Evolutionary conservation across 1,284 basidiomycete genomes (phyloP).

Genomic region (Puccinia polysora): DNA sequence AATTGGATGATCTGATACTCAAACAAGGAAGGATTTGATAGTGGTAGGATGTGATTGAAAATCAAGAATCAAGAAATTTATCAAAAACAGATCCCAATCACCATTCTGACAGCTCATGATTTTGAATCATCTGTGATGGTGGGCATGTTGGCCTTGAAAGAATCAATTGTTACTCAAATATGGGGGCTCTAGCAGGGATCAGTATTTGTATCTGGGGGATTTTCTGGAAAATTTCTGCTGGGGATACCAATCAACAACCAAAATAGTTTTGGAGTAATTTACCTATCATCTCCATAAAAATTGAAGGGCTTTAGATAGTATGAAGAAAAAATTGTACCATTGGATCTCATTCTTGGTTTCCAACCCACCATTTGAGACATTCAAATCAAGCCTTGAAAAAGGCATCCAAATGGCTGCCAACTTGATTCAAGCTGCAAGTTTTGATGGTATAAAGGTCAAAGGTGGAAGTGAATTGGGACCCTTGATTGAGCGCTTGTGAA

Average conservation of each 20-base stretch:
- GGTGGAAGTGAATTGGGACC: constrained; percentile 46
- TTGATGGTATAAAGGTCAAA: constrained; percentile 22
- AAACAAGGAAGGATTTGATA: too few relatives aligned
- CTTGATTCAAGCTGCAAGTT: constrained; percentile 54
- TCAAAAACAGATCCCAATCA: constrained; percentile 66
- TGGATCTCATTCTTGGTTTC: constrained; percentile 77
- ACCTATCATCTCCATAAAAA: constrained; percentile 82
- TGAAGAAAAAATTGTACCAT: constrained; percentile 48
- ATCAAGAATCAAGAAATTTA: constrained; percentile 61
- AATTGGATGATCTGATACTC: too few relatives aligned
- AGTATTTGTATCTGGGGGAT: constrained; percentile 69
- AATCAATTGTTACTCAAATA: constrained; percentile 46
- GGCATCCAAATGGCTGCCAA: constrained; percentile 71
- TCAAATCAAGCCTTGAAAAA: constrained; percentile 62
- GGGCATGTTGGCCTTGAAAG: constrained; percentile 54
- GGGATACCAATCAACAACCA: constrained; percentile 77
- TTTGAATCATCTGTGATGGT: constrained; percentile 75
- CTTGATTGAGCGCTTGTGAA: constrained; percentile 58
- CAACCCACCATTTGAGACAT: constrained; percentile 94
- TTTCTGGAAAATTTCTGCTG: constrained; percentile 88
- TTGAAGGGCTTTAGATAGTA: constrained; percentile 60
- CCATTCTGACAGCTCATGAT: constrained; percentile 88
- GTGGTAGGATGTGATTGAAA: too few relatives aligned
- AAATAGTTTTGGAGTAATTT: constrained; percentile 80
- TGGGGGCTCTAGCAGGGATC: constrained; percentile 55